These are phyloP conservation scores for Citrullus colocynthis DNA, from an alignment of 306 rosid genomes.

Conservation along the genomic window DNA sequence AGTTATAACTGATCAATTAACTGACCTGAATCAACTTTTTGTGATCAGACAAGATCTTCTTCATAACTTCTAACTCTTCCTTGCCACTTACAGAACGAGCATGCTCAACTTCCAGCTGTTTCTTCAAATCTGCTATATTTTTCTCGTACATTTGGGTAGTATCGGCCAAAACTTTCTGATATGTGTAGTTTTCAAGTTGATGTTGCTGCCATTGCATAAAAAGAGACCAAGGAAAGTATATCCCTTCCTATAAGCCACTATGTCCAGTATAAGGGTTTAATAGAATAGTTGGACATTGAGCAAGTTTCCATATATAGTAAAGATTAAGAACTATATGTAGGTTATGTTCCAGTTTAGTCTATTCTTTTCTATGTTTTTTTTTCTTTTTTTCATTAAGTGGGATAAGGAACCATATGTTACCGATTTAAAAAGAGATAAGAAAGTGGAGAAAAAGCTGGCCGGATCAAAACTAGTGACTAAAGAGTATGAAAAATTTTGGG, in stretches of 20 bases:
- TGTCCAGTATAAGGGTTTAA: neutral
- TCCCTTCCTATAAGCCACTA: neutral
- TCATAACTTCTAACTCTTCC: conserved; percentile 22
- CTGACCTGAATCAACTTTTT: conserved; percentile 34
- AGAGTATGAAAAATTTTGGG: neutral
- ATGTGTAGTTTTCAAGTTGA: conserved; percentile 39
- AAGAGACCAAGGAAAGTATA: neutral
- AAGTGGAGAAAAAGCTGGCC: neutral
- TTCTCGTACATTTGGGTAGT: conserved; percentile 59
- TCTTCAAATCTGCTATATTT: conserved; percentile 35
- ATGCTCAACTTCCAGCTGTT: conserved; percentile 32
- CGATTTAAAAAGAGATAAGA: neutral
- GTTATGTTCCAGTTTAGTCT: neutral
- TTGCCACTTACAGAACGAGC: conserved; percentile 14
- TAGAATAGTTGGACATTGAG: neutral
- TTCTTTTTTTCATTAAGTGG: neutral
- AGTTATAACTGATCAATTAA: neutral
- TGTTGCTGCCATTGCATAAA: conserved; percentile 41
- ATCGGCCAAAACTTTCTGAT: conserved; percentile 48
- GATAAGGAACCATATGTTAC: neutral
- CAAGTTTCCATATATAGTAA: neutral
- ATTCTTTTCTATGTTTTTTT: neutral
- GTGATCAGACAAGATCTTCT: conserved; percentile 26
- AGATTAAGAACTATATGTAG: neutral
- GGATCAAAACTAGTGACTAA: neutral